Percentiles rank a stretch among this genome's conserved stretches.
phyloP scores from a whole-genome alignment of 495 filamentous ascomycete species.

The Choiromyces venosus region DNA sequence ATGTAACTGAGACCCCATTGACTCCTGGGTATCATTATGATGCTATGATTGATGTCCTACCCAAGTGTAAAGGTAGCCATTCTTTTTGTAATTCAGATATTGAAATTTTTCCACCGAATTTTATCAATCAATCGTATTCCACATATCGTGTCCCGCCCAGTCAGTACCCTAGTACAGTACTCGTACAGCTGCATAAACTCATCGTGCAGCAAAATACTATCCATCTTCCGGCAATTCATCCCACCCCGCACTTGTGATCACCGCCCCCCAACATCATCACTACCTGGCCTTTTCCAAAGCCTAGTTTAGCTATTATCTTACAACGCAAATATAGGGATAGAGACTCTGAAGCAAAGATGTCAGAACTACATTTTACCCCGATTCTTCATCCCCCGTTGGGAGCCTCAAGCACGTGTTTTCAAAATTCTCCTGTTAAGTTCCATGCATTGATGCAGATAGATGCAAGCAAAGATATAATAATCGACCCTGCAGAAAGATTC shows the following conservation, averaged over 20 bases:
- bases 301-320: not conserved
- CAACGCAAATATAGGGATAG: not conserved
- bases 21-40: not conserved
- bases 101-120: too few relatives aligned
- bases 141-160: too few relatives aligned
- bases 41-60: not conserved
- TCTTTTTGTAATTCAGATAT: too few relatives aligned
- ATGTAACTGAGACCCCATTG: not conserved
- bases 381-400: slow-evolving; percentile 25
- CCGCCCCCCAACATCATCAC: not conserved
- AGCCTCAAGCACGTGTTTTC: slow-evolving; percentile 14
- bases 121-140: too few relatives aligned
- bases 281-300: not conserved
- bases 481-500: slow-evolving; percentile 14
- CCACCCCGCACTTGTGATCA: not conserved
- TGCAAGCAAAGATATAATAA: not conserved
- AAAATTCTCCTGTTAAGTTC: slow-evolving; percentile 9
- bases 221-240: not conserved
- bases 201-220: not conserved
- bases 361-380: slow-evolving; percentile 23
- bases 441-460: slow-evolving; percentile 21
- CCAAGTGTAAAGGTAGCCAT: too few relatives aligned
- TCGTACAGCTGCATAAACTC: not conserved
- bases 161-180: too few relatives aligned
- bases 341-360: not conserved